These are phyloP conservation scores for Agapanthus africanus DNA, from an alignment of 106 monocot species.

Conservation along the genomic window DNA sequence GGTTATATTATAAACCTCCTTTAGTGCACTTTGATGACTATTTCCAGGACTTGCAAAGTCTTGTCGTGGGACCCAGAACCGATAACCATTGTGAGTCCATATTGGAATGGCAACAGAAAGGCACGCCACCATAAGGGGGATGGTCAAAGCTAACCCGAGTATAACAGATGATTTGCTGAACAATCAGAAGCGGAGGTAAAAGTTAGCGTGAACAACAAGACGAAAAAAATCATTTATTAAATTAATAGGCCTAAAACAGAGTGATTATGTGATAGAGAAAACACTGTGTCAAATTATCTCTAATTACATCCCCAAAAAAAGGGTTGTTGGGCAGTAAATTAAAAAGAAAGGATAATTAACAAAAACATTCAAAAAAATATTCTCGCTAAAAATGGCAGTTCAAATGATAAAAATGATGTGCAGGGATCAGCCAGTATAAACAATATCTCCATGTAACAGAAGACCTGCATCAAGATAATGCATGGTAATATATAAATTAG, in stretches of 20 bases:
- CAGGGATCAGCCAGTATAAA: not conserved
- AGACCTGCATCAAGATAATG: not conserved
- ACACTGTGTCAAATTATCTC: not conserved
- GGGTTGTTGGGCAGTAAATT: not conserved
- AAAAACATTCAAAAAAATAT: not conserved
- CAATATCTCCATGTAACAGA: not conserved
- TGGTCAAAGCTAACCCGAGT: slow-evolving; percentile 79
- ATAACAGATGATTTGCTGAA: slow-evolving; percentile 97
- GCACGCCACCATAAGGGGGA: slow-evolving; percentile 90
- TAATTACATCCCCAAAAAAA: not conserved
- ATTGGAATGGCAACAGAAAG: slow-evolving; percentile 90
- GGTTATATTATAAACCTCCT: slow-evolving; percentile 65
- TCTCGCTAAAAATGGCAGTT: not conserved
- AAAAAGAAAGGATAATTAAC: not conserved
- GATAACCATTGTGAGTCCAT: slow-evolving; percentile 79
- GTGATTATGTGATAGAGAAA: too few relatives aligned
- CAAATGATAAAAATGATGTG: not conserved
- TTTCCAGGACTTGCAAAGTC: slow-evolving; percentile 34
- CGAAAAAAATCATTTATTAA: not conserved
- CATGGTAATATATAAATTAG: not conserved
- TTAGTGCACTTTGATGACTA: slow-evolving; percentile 37
- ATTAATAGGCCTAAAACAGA: not conserved
- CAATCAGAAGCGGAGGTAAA: slow-evolving; percentile 8
- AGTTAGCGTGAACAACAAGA: not conserved
- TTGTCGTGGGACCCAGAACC: slow-evolving; percentile 51